A percentile compares a stretch with the other conserved stretches of the same genome.
phyloP scores from a whole-genome alignment of 192 early-diverging fungal species.

The Allomyces javanicus region DNA sequence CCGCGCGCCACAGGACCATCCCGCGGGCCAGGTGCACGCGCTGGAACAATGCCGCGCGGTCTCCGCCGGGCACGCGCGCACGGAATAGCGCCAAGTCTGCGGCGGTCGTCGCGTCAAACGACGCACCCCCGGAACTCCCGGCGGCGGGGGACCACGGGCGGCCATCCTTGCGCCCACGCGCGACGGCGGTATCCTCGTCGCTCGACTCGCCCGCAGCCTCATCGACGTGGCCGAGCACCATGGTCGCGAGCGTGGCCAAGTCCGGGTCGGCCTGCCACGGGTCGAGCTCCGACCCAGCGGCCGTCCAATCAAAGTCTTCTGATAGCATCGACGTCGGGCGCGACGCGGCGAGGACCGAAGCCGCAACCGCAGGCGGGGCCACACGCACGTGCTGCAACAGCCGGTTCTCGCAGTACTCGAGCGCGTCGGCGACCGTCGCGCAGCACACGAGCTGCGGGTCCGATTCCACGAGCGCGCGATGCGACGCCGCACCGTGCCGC shows the following conservation, averaged over 20 bases:
- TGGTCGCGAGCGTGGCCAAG: constrained; percentile 9
- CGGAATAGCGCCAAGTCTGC: constrained; percentile 28
- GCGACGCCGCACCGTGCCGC: not conserved
- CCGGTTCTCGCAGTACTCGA: constrained; percentile 90
- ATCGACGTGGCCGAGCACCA: constrained; percentile 13
- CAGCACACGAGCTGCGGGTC: constrained; percentile 48
- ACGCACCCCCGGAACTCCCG: not conserved
- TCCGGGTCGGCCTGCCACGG: not conserved
- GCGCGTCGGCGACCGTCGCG: constrained; percentile 59
- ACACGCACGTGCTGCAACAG: constrained; percentile 57
- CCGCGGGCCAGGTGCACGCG: constrained; percentile 28
- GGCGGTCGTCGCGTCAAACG: constrained; percentile 5
- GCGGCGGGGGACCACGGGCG: constrained; percentile 3
- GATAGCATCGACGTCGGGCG: not conserved
- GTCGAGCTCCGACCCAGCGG: not conserved
- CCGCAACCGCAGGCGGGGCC: constrained; percentile 20
- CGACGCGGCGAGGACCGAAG: constrained; percentile 10
- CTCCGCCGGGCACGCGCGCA: constrained; percentile 37
- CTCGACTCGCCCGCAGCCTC: constrained; percentile 5
- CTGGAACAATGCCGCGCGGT: constrained; percentile 42
- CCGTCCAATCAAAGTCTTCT: not conserved
- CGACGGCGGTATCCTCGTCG: constrained; percentile 7
- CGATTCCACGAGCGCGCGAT: constrained; percentile 3
- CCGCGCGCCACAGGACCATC: constrained; percentile 46
- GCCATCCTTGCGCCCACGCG: constrained; percentile 12